Base-by-base conservation (phyloP, 1,284 basidiomycete genomes). In the Rhodotorula sp. region DNA sequence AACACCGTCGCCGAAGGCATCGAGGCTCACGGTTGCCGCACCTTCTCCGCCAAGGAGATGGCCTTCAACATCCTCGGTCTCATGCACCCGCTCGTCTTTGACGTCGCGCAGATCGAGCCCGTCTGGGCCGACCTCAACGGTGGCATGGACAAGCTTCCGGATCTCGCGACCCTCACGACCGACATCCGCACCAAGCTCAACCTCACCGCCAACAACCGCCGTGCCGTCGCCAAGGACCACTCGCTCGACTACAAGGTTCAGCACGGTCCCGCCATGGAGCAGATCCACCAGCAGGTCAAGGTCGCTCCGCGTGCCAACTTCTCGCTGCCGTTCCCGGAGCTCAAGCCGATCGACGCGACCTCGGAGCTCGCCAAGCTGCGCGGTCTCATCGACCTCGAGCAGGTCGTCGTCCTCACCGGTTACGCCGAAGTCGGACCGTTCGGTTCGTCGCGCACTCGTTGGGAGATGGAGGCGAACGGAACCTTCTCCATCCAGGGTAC, bases 21-120 rank as follows among this genome's bases (percentile, higher is more conserved):
- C 64, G 96, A 99, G 84, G 87, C 90, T 76, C 88, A 93, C 75
- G 96, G 97, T 77, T 91, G 97, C 73, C 89, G 96, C 78, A 99
- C 97, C 7, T 99, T 98, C 88, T 97, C 93, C 5, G 91, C 95
- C 62, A 97, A 97, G 85, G 96, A 99, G 85, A 99, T 99, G 96
- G 94, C 95, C 5, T 99, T 99, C 89, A 99, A 98, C 84, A 93
- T 99, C 79, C 89, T 99, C 69, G 97, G 96, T 77, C 87, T 82
- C 62, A 97, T 99, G 93, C 97, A 98, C 82, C 96, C 97, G 58
- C 88, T 98, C n/a, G 87, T 99, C 65, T 98, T 98, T 87, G 97
- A 96, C 82, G 95, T 98, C 80, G 97, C 96, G n/a, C 97, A 99
- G 82, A 95, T 99, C 69, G 96, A 99, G 81, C 96, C 96, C 12